phyloP scores from a whole-genome alignment of 75 land plant genomes.

The Picea sitchensis region DNA sequence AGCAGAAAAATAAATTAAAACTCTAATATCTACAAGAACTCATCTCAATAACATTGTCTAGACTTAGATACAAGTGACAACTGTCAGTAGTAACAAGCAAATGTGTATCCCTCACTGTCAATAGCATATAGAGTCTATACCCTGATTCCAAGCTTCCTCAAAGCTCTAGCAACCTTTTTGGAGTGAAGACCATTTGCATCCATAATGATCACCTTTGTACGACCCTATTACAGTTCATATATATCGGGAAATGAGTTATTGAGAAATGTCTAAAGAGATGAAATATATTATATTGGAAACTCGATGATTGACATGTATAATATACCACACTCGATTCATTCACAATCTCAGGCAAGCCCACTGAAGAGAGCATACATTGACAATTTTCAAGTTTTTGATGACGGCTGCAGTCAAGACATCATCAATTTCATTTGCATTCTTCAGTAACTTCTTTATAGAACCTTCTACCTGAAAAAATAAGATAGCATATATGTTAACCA shows the following conservation, averaged over 20 bases:
- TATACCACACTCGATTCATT: constrained; percentile 1
- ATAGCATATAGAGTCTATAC: constrained; percentile 23
- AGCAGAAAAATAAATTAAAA: neutral
- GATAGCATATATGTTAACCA: neutral
- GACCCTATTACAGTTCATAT: constrained; percentile 38
- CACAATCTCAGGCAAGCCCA: neutral
- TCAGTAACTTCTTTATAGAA: constrained; percentile 53
- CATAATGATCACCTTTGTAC: constrained; percentile 81
- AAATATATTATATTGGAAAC: neutral
- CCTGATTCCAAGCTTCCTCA: constrained; percentile 82
- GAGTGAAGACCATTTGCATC: constrained; percentile 82
- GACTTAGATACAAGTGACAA: neutral
- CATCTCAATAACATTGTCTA: too few relatives aligned
- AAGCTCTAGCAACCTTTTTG: constrained; percentile 80
- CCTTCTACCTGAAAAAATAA: constrained; percentile 32
- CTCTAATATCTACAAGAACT: neutral
- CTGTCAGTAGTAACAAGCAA: neutral
- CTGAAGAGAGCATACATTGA: constrained; percentile 44
- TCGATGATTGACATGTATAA: neutral
- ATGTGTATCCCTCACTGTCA: neutral
- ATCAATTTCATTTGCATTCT: constrained; percentile 65
- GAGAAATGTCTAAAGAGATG: constrained; percentile 5
- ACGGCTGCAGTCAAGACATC: constrained; percentile 57
- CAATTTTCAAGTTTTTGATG: constrained; percentile 71
- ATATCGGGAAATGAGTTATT: constrained; percentile 8